A percentile compares a stretch with the other conserved stretches of the same genome.
These are phyloP conservation scores for Syncephalis fuscata DNA, from an alignment of 371 early-diverging fungal species.

Conservation along the genomic window DNA sequence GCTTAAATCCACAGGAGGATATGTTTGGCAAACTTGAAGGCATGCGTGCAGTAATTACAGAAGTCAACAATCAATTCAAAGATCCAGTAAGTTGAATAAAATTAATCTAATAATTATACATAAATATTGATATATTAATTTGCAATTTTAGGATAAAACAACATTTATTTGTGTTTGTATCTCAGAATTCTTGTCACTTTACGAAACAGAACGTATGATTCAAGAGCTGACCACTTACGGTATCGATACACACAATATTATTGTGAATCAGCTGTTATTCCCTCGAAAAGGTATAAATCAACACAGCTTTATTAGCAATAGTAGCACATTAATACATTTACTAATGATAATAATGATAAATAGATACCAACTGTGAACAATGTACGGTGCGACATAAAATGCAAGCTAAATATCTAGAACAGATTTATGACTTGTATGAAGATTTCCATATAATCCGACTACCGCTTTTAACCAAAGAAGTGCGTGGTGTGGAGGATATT, in stretches of 20 bases:
- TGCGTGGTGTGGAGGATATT: conserved; percentile 86
- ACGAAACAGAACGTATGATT: conserved; percentile 98
- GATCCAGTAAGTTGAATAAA: conserved; percentile 79
- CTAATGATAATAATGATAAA: no score
- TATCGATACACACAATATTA: conserved; percentile 97
- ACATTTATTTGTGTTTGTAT: conserved; percentile 98
- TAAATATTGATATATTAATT: not conserved
- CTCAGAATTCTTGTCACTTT: conserved; percentile 94
- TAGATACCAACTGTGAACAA: conserved; percentile 83
- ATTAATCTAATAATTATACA: no score
- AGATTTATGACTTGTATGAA: conserved; percentile 94
- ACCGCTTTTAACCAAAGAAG: conserved; percentile 91
- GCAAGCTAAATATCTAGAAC: conserved; percentile 95
- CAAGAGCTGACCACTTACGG: conserved; percentile 92
- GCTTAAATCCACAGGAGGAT: conserved; percentile 77
- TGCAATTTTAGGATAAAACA: conserved; percentile 58
- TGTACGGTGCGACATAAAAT: conserved; percentile 90
- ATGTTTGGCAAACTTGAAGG: conserved; percentile 88
- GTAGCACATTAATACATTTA: no score
- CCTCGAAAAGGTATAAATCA: conserved; percentile 50
- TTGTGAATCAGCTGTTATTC: conserved; percentile 95
- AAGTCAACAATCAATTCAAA: conserved; percentile 94
- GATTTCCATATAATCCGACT: conserved; percentile 83
- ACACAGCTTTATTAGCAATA: no score
- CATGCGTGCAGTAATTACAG: conserved; percentile 86